phyloP scores from a whole-genome alignment of 2,329 filamentous ascomycete genomes.

The Penicillium sp. region DNA sequence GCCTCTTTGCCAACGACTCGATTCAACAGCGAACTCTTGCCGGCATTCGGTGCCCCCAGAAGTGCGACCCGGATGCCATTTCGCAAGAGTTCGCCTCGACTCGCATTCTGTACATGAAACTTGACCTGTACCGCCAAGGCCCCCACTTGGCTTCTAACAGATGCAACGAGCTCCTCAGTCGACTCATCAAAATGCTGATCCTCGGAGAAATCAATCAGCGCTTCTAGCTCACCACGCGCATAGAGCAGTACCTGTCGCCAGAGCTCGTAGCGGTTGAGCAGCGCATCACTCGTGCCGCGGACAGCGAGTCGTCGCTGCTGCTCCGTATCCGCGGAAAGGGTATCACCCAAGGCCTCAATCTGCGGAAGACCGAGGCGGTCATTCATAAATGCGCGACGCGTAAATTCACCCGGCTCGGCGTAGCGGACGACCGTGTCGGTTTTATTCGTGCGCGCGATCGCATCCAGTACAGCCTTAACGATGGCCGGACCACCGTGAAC shows the following conservation, averaged over 20 bases:
- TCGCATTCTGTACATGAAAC: conserved; percentile 67
- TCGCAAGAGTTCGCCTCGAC: conserved; percentile 74
- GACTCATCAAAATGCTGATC: conserved; percentile 96
- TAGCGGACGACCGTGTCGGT: conserved; percentile 57
- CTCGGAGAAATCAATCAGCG: conserved; percentile 93
- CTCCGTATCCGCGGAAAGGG: conserved; percentile 67
- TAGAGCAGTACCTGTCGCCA: conserved; percentile 75
- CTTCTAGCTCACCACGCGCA: conserved; percentile 86
- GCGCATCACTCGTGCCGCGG: conserved; percentile 62
- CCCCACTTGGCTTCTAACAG: conserved; percentile 60
- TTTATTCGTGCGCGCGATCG: conserved; percentile 53
- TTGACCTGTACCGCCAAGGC: conserved; percentile 58
- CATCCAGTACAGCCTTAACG: conserved; percentile 74
- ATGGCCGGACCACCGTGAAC: conserved; percentile 90
- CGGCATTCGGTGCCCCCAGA: conserved; percentile 85
- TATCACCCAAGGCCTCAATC: conserved; percentile 60
- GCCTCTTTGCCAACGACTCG: conserved; percentile 83
- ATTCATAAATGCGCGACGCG: conserved; percentile 83
- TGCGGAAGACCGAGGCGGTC: conserved; percentile 79
- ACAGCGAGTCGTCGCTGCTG: conserved; percentile 86
- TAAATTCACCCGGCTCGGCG: conserved; percentile 94
- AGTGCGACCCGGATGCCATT: conserved; percentile 82
- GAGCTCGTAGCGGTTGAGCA: conserved; percentile 70
- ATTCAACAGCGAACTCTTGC: conserved; percentile 93
- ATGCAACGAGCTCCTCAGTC: conserved; percentile 62